Evolutionary conservation across 257 asterid species (phyloP), one percentile per base, ranked within the genome.

Genomic region (Capsicum baccatum): DNA sequence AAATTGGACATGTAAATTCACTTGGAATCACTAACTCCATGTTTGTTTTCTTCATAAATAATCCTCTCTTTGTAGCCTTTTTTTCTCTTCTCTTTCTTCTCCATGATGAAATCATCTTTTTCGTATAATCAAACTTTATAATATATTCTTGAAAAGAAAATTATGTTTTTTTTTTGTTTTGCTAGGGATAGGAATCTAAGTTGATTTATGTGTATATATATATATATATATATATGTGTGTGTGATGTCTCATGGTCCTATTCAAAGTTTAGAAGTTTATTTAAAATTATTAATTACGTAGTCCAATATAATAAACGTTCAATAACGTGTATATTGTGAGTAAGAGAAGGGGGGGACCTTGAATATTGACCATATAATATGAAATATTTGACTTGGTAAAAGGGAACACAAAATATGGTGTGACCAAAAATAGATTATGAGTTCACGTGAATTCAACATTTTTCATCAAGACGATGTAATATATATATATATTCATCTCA

Each of bases 1-100:
- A 88, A 76, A 90, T 90, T 14, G 92, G 92, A 13, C 92, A 90
- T 1, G 71, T 82, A n/a, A 85, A 90, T 50, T 88, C 80, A 62
- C 52, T 79, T 3, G 92, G 92, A 35, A 88, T 83, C 17, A 19
- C 70, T 1, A 90, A 84, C 66, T 90, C 89, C 83, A 47, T 21
- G 26, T 12, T 74, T 74, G 13, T 21, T 1, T 74, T 33, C 84
- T 66, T 59, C 79, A 76, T 16, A 14, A 74, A 16, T 64, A 16
- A 17, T 64, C 26, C 81, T 71, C 68, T 79, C 83, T 47, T 59
- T 63, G 54, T 15, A 2, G 21, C 74, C 69, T 2, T 54, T 82
- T 47, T 83, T 85, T 82, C 86, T 89, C 84, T 76, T 52, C 71
- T 82, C 33, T 86, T 85, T 85, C 82, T 86, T 78, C 87, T 85